phyloP scores from a whole-genome alignment of 495 filamentous ascomycete genomes.

The Talaromyces trachyspermus region DNA sequence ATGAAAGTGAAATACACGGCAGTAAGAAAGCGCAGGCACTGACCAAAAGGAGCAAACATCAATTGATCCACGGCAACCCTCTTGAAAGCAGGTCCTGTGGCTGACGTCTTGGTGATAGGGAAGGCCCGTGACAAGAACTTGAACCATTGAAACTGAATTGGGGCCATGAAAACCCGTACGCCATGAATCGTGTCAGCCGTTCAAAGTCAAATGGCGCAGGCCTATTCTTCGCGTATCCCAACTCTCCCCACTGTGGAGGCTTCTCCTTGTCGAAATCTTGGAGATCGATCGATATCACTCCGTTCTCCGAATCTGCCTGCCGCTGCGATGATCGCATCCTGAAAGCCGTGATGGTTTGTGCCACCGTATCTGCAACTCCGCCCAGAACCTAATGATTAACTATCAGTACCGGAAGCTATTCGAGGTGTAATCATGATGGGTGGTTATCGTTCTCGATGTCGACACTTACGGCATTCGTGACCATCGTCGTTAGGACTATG shows the following conservation, averaged over 20 bases:
- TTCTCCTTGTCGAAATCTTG: conserved; percentile 82
- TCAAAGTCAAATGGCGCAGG: conserved; percentile 94
- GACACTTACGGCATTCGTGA: conserved; percentile 79
- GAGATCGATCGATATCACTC: conserved; percentile 80
- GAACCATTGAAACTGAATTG: conserved; percentile 96
- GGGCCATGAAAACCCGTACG: conserved; percentile 95
- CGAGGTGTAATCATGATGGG: no score
- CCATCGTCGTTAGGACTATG: conserved; percentile 91
- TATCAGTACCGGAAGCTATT: no score
- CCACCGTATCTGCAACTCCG: conserved; percentile 91
- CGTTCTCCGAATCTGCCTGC: conserved; percentile 48
- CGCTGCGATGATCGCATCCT: conserved; percentile 58
- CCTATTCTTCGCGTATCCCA: conserved; percentile 57
- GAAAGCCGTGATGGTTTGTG: conserved; percentile 84
- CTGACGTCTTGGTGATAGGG: conserved; percentile 71
- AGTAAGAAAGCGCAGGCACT: conserved; percentile 11
- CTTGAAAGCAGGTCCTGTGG: conserved; percentile 73
- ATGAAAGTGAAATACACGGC: neutral
- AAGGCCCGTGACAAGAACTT: conserved; percentile 75
- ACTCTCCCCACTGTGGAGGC: conserved; percentile 55
- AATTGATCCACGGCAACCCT: conserved; percentile 89
- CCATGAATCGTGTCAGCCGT: conserved; percentile 86
- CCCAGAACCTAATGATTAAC: conserved; percentile 55
- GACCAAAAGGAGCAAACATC: conserved; percentile 88
- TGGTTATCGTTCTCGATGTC: neutral